Evolutionary conservation across 352 stramenopile species (phyloP), one percentile per base, ranked within the genome.

Genomic region (Blastocystis sp.): DNA sequence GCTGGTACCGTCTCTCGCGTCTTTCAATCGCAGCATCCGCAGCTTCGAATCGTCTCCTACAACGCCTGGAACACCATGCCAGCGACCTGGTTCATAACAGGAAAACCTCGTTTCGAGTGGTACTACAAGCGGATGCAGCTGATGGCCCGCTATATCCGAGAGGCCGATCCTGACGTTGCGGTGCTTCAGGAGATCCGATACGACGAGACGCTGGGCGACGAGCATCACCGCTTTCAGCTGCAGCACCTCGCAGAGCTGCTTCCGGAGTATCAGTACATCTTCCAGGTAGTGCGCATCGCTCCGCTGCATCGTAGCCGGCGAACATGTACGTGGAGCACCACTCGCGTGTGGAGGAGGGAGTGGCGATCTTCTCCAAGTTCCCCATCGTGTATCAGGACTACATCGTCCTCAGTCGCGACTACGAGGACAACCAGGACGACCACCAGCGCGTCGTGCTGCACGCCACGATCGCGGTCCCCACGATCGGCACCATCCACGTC

Each of bases 21-120:
- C 1, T 9, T 75, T 77, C 11, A 39, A 20, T 6, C 23, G 20
- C 70, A 88, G 77, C 37, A 45, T 34, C 68, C 34, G 1, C 53
- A 23, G 5, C 55, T 88, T 2, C 92, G 94, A 39, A 95, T 95
- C 53, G 87, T 95, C 47, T 94, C 94, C 63, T 96, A 95, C 91
- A 96, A 96, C 62, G 92, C 95, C 8, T 96, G 94, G 94, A 95
- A 95, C 90, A 95, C 94, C 13, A 96, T 95, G 76, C 94, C 94
- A 1, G 93, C 93, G 0, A 91, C 90, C 0, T 91, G 94, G 45
- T 93, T 96, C 45, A 95, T 95, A 82, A 93, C 93, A 53, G 75
- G 90, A 63, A 45, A 79, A 7, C 91, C 91, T 43, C 93, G 94
- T 3, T 95, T 93, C 93, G 55, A 77, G 11, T 92, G 94, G 87